These are phyloP conservation scores for Tilletia walkeri DNA, from an alignment of 1,284 basidiomycete species.

Conservation along the genomic window DNA sequence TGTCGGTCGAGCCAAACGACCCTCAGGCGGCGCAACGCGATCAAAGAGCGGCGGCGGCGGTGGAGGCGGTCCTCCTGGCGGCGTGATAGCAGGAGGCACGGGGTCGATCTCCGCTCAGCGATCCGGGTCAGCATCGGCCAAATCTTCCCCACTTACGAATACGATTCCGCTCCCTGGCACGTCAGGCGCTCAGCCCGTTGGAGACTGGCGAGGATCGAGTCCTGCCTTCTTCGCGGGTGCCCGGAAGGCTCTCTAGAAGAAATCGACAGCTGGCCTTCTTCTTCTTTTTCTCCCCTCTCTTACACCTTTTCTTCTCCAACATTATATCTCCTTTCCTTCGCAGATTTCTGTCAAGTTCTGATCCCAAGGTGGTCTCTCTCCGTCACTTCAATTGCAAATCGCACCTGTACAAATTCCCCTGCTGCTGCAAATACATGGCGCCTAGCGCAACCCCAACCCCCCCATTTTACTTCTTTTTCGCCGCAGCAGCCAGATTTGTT, in stretches of 20 bases:
- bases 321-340: not conserved
- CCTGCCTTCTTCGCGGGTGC: slow-evolving; percentile 13
- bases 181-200: not conserved
- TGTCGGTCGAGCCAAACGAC: not conserved
- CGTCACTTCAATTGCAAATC: too few species aligned
- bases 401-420: too few species aligned
- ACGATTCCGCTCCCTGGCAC: slow-evolving; percentile 3
- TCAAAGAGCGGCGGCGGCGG: not conserved
- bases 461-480: too few species aligned
- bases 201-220: slow-evolving; percentile 12
- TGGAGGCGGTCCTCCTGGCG: not conserved
- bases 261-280: not conserved
- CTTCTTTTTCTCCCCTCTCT: not conserved
- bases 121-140: not conserved
- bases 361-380: too few species aligned
- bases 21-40: not conserved
- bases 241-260: not conserved
- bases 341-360: not conserved
- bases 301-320: not conserved
- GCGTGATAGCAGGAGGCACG: not conserved
- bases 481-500: too few species aligned
- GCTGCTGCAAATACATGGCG: too few species aligned
- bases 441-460: too few species aligned
- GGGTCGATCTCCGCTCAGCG: not conserved
- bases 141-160: slow-evolving; percentile 1